Base-by-base conservation (phyloP, 2,329 filamentous ascomycete species). In the Incumbomyces lentus region DNA sequence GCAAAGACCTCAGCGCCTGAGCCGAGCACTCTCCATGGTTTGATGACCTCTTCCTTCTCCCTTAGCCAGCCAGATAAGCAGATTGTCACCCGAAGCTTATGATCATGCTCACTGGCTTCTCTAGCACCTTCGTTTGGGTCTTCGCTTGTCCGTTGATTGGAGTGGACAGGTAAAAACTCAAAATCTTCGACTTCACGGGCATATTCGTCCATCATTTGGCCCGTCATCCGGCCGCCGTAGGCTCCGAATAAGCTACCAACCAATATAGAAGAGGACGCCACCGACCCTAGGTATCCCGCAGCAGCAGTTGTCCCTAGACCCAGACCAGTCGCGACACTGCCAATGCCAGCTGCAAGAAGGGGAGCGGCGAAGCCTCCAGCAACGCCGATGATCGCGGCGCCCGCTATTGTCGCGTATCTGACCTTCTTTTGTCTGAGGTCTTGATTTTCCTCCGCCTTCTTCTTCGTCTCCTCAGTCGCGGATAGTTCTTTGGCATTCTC, bases 231-330 rank as follows among this genome's bases (percentile, higher is more conserved):
- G 1, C 82, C 81, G 36, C 85, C 85, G 60, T 93, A 95, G n/a
- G 92, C 86, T 7, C 92, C 92, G 59, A 96, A 95, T 33, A 96
- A 69, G 32, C 84, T 79, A 13, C 89, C 90, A 26, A 95, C 82
- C 35, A 88, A 71, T 13, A 92, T 76, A 4, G 82, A 78, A 51
- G 84, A 92, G 32, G 89, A 82, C 2, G 87, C 84, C 59, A 95
- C 73, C 14, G 81, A 75, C 10, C 89, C 90, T 1, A 96, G 69
- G 44, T 95, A 79, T 1, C 80, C 80, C 16, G 88, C 86, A 10
- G 86, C 83, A 17, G 82, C 80, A 2, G 81, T 81, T 1, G 81
- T 75, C 14, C 82, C 81, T 1, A 95, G 72, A 1, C 86, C 86
- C 10, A 86, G 65, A 0, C 86, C 86, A 18, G 83, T 81, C 68